phyloP scores from a whole-genome alignment of 768 basidiomycete species.

The Lanmaoa rubissima region DNA sequence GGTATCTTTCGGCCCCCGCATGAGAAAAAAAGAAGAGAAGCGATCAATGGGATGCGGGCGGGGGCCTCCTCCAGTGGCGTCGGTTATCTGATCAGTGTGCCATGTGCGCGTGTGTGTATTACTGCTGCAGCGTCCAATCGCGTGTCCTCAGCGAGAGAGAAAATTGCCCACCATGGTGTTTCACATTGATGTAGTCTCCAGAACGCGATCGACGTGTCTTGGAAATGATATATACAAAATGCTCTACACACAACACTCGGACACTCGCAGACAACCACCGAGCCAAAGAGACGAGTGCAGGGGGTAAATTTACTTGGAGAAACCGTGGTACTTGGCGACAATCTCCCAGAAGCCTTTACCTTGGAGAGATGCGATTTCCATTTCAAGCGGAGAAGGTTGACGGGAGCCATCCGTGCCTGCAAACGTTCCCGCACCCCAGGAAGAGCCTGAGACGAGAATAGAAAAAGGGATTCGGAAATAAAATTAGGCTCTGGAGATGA shows the following conservation, averaged over 20 bases:
- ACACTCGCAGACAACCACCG: not conserved
- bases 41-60: not conserved
- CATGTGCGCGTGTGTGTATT: not conserved
- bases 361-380: slow-evolving; percentile 55
- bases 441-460: slow-evolving; percentile 47
- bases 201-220: not conserved
- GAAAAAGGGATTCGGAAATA: not conserved
- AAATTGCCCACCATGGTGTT: not conserved
- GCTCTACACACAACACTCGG: not conserved
- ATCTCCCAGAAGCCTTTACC: slow-evolving; percentile 54
- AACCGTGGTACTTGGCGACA: slow-evolving; percentile 37
- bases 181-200: not conserved
- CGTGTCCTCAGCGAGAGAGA: not conserved
- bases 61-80: too few species aligned
- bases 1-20: not conserved
- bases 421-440: slow-evolving; percentile 80
- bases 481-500: not conserved
- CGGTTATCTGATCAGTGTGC: not conserved
- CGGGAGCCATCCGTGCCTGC: slow-evolving; percentile 55
- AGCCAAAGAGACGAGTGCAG: not conserved
- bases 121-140: not conserved
- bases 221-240: not conserved
- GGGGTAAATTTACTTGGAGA: slow-evolving; percentile 10
- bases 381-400: slow-evolving; percentile 56
- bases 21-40: not conserved